A percentile compares a stretch with the other conserved stretches of the same genome.
Evolutionary conservation across 108 stramenopile species (phyloP).

Genomic region (Pelagomonas calceolata): DNA sequence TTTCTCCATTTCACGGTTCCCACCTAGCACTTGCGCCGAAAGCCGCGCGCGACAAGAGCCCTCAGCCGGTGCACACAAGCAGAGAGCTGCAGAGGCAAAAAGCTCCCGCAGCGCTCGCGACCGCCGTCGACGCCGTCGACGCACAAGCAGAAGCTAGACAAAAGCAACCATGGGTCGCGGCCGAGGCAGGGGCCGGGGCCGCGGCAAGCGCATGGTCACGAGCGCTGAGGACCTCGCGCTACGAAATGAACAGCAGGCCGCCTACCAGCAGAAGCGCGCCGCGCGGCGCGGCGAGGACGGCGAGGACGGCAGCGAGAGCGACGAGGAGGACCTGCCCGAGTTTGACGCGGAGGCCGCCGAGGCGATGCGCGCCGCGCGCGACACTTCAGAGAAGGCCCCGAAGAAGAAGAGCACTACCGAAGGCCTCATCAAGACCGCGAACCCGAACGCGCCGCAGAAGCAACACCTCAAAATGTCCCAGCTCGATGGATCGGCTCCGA

Average conservation of each 20-base stretch:
- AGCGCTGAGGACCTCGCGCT: neutral
- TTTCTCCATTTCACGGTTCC: too few relatives aligned
- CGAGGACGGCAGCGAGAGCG: slow-evolving; percentile 37
- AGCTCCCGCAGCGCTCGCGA: too few relatives aligned
- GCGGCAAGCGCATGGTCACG: neutral
- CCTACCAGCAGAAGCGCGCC: neutral
- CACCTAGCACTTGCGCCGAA: too few relatives aligned
- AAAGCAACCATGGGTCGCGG: too few relatives aligned
- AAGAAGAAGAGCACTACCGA: slow-evolving; percentile 8
- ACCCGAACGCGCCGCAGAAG: slow-evolving; percentile 32
- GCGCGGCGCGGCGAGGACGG: slow-evolving; percentile 14
- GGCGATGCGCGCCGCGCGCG: neutral
- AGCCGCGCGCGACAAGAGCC: too few relatives aligned
- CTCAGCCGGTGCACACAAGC: too few relatives aligned
- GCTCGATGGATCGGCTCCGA: slow-evolving; percentile 14
- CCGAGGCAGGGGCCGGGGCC: neutral
- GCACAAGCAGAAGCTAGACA: too few relatives aligned
- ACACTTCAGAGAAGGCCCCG: neutral
- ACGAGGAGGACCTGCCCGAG: slow-evolving; percentile 19
- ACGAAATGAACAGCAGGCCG: neutral
- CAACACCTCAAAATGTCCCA: slow-evolving; percentile 38
- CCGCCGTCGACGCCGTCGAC: too few relatives aligned
- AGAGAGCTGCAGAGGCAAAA: too few relatives aligned
- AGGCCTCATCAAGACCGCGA: slow-evolving; percentile 38
- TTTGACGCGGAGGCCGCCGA: neutral